Base-by-base conservation (phyloP, 1,139 yeast species). In the Kurtzmaniella natalensis region DNA sequence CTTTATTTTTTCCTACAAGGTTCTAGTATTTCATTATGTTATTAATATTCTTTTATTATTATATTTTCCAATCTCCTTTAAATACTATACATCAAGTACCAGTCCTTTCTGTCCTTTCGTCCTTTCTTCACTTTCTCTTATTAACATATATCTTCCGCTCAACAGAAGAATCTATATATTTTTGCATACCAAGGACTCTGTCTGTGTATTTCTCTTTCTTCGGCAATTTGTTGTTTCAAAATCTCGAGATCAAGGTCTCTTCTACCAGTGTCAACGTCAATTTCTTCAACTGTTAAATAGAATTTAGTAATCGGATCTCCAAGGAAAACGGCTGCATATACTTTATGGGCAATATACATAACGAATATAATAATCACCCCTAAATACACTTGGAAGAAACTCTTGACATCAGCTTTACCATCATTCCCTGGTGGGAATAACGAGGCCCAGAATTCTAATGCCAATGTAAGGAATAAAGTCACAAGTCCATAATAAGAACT, bases 201-300 rank as follows among this genome's bases (percentile, higher is more conserved):
- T 18, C 43, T 44, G 33, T 54, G 42, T 14, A 38, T 34, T 10
- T 45, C 42, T 37, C 49, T 48, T 28, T 57, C 61, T 42, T 62
- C 68, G 7, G 67, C 68, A 38, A 60, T 48, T 41, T 61, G 67
- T 42, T 61, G 62, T 40, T 57, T 61, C 36, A 61, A 51, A 6
- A 53, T 50, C 36, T 63, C 68, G 45, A 64, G 54, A 46, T 67
- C 68, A 34, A 56, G 51, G 37, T 64, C 66, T 45, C 68, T 55
- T 50, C 73, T 57, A 22, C 73, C 73, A 8, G 67, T 53, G 37
- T 65, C 66, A 18, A 67, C 51, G 45, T 68, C 70, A 36, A 67
- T 64, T 38, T 62, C 66, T 17, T 52, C 51, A 18, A 59, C 56
- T 5, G 50, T 46, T 32, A 64, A 48, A 44, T 59, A 64, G 11